Base-by-base conservation (phyloP, 352 stramenopile species). In the Globisporangium middletonii region DNA sequence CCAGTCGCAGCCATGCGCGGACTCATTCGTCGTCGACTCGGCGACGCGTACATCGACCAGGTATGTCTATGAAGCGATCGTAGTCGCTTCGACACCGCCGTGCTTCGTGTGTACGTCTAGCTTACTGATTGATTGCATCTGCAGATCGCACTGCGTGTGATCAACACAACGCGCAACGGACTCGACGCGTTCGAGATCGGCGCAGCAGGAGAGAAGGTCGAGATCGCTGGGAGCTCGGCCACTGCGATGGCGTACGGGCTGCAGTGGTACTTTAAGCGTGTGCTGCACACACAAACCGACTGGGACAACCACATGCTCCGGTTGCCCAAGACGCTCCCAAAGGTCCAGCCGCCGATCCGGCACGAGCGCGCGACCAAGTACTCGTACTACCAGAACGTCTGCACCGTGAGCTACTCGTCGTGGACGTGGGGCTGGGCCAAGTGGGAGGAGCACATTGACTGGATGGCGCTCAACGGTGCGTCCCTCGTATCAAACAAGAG, bases 321-420 rank as follows among this genome's bases (percentile, higher is more conserved):
- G n/a, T 60, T 92, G 0, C 80, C 83, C 1, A 49, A 66, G 7
- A 61, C 69, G 15, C 69, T 92, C n/a, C 78, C 78, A 2, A 72
- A 60, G 9, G 68, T 85, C 4, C 53, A 73, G 2, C 47, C 60
- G 11, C 38, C 37, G 0, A 64, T 77, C 19, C 73, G 66, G 18
- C 68, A 88, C 46, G 73, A 88, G 67, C 79, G 84, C 43, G 76
- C 57, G 44, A 45, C 81, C 60, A 84, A 86, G 60, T 95, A 91
- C 65, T 83, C 82, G 35, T 97, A 97, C 73, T 93, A 95, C 61
- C 86, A 94, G 62, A 97, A 97, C 64, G 88, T 97, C 33, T 96
- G 89, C 68, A 97, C 88, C 0, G 86, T 91, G 56, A 94, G 86
- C 66, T 97, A 97, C 68, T 94, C 83, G 44, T 88, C 86, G 50